Base-by-base conservation (phyloP, 495 filamentous ascomycete species). In the Xylaria sp. region DNA sequence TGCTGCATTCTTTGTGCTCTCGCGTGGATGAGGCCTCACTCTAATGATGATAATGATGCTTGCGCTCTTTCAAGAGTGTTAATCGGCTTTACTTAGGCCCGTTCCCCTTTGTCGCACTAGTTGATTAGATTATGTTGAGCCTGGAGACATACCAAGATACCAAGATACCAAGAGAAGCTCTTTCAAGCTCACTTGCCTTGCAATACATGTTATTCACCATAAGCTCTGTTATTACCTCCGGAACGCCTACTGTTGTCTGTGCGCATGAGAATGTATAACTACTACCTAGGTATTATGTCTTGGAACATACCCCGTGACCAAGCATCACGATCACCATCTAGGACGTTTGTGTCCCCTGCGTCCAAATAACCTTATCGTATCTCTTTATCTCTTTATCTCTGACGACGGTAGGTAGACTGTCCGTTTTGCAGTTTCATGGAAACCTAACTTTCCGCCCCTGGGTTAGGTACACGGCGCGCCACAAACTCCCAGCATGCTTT, bases 41-140 rank as follows among this genome's bases (percentile, higher is more conserved):
- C 50, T 71, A 26, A 57, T 64, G 61, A 59, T 53, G 37, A 68
- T 67, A 35, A 31, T 61, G n/a, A 46, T 59, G 40, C 31, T 53
- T 48, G 43, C 35, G 35, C 64, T 53, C 33, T 40, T 46, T 40
- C 7, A 11, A 24, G 41, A 48, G 40, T 31, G 66, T 44, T 21
- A 35, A 46, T 68, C 26, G 29, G 50, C 24, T 46, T 68, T 55
- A 35, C 14, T 5, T 35, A 44, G 26, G 24, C 21, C 17, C 5
- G 11, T 58, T 59, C 33, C 52, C 24, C 52, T 59, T 46, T 68
- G 66, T 31, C 52, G 21, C n/a, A 43, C 19, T 40, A 41, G 55
- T 53, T 62, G 58, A 62, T 62, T 62, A 35, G 26, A 0, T 41
- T 44, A 31, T 37, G 50, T 62, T 62, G 66, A 40, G 40, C 52